Base-by-base conservation (phyloP, 306 rosid genomes). In the Carpinus fangiana region DNA sequence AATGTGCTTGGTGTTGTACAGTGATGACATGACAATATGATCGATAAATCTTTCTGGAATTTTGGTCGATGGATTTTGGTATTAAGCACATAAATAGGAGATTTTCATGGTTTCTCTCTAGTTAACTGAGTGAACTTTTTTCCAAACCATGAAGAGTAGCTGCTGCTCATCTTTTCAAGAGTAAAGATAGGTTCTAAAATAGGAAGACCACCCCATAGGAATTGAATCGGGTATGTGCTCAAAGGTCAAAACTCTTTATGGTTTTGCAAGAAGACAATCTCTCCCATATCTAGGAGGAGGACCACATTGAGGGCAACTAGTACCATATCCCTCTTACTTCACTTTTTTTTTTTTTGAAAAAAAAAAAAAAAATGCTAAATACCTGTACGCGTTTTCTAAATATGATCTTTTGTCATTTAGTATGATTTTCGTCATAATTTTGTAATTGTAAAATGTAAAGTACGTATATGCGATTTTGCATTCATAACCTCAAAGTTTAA, bases 241-340 rank as follows among this genome's bases (percentile, higher is more conserved):
- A 55, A 7, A 85, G 89, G 84, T 87, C 91, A 87, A 72, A 88
- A 79, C 74, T 85, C 72, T 83, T 80, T 76, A 81, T 78, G 87
- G 64, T 80, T 84, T 59, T 79, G 73, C 84, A 85, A 87, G 83
- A 87, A 85, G 66, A 90, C 85, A 85, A 88, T 92, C 90, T 84
- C 75, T 79, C 69, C 86, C 90, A 75, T 85, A 90, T 91, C 94
- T 84, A 54, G 59, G 0, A 64, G 20, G 69, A 86, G 92, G 94
- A 87, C 91, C 97, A 92, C 92, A 80, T 54, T 83, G 76, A 66
- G 81, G 47, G 82, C 77, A 66, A 74, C 83, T 83, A 72, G 82
- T 69, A 72, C 81, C 87, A 73, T 83, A 75, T 85, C 80, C 76
- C 70, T 84, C 89, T 23, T 23, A 23, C 26, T 31, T 31, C 34